Evolutionary conservation across 495 filamentous ascomycete species (phyloP), one percentile per base, ranked within the genome.

Genomic region (Letharia lupina): DNA sequence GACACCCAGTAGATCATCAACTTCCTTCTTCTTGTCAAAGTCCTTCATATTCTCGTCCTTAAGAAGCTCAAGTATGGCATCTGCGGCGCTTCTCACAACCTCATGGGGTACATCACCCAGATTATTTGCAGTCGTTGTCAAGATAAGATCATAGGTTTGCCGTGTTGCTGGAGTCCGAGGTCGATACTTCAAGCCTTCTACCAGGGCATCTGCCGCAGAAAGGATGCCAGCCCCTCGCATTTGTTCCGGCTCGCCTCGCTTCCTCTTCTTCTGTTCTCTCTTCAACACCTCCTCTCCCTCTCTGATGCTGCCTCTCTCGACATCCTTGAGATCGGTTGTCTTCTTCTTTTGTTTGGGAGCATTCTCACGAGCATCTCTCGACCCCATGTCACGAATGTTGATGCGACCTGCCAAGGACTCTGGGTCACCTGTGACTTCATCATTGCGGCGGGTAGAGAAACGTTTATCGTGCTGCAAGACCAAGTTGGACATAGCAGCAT

Each of bases 401-500:
- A 99, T 87, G 67, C 92, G 89, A 40, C 94, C 93, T 45, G 94
- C 94, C 56, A 99, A 84, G 62, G 94, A 98, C 78, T 99, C 94
- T 61, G 94, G 94, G 75, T 99, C 95, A 71, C 94, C 94, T 45
- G 95, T 97, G 65, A 89, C 87, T 77, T 99, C 94, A 79, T 99
- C 94, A 69, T 87, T 90, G 69, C 90, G 86, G 71, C 92, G 87
- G 64, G 91, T 92, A 70, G 93, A 87, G 75, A 99, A 98, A 74
- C 95, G 88, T 78, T 91, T 88, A 81, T 99, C 94, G 80, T 91
- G 93, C 88, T 97, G 93, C 84, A 97, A 91, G 75, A 99, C 94
- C 91, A 99, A 87, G 86, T 99, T 99, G 81, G 94, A 98, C 94
- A 99, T 99, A 76, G 91, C 93, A 87, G 91, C 90, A 84, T 99